Percentiles rank a stretch among this genome's conserved stretches.
These are phyloP conservation scores for Hortaea sp. DNA, from an alignment of 2,329 filamentous ascomycete species.

Conservation along the genomic window DNA sequence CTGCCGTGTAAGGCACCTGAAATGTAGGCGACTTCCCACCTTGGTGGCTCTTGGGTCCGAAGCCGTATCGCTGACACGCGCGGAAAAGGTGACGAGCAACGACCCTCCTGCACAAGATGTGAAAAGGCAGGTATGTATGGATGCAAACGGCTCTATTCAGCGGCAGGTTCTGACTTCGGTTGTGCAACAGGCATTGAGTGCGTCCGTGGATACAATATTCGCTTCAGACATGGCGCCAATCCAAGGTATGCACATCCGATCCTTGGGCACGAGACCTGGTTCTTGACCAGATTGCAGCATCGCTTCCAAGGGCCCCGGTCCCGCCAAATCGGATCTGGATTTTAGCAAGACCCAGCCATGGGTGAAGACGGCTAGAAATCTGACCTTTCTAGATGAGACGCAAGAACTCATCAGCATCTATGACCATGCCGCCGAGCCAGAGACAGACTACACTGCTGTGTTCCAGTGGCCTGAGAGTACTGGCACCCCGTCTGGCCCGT, in stretches of 20 bases:
- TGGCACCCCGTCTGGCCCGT: neutral
- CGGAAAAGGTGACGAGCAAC: constrained; percentile 17
- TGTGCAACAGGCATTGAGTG: neutral
- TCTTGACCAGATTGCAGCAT: constrained; percentile 9
- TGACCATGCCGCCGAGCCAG: constrained; percentile 18
- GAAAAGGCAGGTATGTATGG: constrained; percentile 16
- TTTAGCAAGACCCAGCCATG: constrained; percentile 22
- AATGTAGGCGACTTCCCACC: constrained; percentile 10
- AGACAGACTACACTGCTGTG: constrained; percentile 5
- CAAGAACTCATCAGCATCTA: constrained; percentile 24
- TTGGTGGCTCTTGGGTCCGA: too few species aligned
- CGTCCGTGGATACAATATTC: constrained; percentile 16
- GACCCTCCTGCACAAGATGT: constrained; percentile 20
- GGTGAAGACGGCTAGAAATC: constrained; percentile 19
- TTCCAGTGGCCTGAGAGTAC: neutral
- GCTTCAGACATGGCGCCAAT: constrained; percentile 23
- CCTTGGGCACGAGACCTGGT: neutral
- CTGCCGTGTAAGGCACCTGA: constrained; percentile 20
- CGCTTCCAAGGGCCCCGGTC: constrained; percentile 15
- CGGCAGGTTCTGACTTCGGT: too few species aligned
- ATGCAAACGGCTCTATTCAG: too few species aligned
- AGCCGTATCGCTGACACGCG: too few species aligned
- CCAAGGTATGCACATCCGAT: constrained; percentile 14
- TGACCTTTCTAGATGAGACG: constrained; percentile 25
- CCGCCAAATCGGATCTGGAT: constrained; percentile 21